Conservation (phyloP, 2,329 filamentous ascomycete species). For the Claviceps pazoutovae region DNA sequence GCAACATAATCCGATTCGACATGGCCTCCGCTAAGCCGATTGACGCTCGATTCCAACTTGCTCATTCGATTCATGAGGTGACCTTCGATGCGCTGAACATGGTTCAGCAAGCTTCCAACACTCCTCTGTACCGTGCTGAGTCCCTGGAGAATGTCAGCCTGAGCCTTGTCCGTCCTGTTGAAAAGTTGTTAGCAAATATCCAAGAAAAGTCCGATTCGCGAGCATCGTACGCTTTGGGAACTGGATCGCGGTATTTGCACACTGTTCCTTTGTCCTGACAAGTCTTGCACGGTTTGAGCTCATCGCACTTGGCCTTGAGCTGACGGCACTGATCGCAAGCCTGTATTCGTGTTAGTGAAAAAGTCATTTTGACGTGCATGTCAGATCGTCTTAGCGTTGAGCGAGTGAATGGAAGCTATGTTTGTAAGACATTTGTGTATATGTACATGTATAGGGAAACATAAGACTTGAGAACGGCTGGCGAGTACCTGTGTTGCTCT, state of each 20-base stretch:
- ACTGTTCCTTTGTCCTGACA: slow-evolving; percentile 75
- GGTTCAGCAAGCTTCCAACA: slow-evolving; percentile 22
- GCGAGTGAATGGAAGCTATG: not conserved
- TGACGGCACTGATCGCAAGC: slow-evolving; percentile 84
- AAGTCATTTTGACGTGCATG: not conserved
- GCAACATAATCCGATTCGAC: slow-evolving; percentile 16
- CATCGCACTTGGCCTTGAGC: slow-evolving; percentile 84
- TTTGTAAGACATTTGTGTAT: not conserved
- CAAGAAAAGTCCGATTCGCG: not conserved
- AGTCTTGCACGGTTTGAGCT: slow-evolving; percentile 69
- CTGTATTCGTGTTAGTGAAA: slow-evolving; percentile 26
- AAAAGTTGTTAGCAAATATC: slow-evolving; percentile 2
- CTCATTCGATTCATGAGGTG: slow-evolving; percentile 24
- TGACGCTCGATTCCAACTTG: slow-evolving; percentile 19
- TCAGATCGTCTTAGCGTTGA: not conserved
- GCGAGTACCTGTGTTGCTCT: slow-evolving; percentile 44
- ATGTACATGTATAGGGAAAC: not conserved
- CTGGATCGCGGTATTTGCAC: slow-evolving; percentile 82
- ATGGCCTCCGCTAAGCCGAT: slow-evolving; percentile 5
- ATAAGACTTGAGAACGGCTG: not conserved
- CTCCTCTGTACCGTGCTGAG: slow-evolving; percentile 28
- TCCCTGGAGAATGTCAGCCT: slow-evolving; percentile 46
- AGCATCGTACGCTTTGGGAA: slow-evolving; percentile 62
- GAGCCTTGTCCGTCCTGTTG: slow-evolving; percentile 42
- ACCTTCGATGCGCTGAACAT: slow-evolving; percentile 25